phyloP scores from a whole-genome alignment of 75 land plant genomes.

The Chamaecyparis obtusa region DNA sequence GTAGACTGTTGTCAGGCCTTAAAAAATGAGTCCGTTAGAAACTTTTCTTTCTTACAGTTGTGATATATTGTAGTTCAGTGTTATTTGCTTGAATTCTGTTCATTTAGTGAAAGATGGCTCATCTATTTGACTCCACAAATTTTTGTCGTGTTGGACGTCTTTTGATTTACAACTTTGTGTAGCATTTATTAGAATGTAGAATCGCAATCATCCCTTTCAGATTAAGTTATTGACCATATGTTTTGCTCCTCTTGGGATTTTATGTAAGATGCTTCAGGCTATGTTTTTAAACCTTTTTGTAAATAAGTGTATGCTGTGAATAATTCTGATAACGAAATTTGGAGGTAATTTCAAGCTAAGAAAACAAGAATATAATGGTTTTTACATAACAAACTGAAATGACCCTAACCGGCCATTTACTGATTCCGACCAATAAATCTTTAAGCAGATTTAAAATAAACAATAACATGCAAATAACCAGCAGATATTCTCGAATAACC shows the following conservation, averaged over 20 bases:
- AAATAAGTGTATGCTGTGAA: not conserved
- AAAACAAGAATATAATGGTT: not conserved
- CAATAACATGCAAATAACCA: no score
- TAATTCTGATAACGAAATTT: not conserved
- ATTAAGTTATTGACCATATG: not conserved
- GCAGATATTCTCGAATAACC: no score
- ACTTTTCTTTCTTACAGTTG: no score
- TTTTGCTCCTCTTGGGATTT: not conserved
- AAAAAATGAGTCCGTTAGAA: no score
- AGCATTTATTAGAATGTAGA: no score
- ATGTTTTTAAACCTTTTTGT: not conserved
- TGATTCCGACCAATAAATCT: no score
- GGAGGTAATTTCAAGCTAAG: not conserved
- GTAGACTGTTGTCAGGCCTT: no score
- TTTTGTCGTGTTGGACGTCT: not conserved
- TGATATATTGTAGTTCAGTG: not conserved
- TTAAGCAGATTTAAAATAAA: no score
- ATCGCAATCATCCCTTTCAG: not conserved
- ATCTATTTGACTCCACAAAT: not conserved
- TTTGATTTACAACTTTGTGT: no score
- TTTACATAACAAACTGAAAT: no score
- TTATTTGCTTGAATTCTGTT: not conserved
- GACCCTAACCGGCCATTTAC: no score
- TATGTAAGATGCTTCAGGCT: not conserved
- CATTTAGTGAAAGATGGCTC: not conserved